phyloP scores from a whole-genome alignment of 352 stramenopile genomes.

The Sclerospora graminicola region DNA sequence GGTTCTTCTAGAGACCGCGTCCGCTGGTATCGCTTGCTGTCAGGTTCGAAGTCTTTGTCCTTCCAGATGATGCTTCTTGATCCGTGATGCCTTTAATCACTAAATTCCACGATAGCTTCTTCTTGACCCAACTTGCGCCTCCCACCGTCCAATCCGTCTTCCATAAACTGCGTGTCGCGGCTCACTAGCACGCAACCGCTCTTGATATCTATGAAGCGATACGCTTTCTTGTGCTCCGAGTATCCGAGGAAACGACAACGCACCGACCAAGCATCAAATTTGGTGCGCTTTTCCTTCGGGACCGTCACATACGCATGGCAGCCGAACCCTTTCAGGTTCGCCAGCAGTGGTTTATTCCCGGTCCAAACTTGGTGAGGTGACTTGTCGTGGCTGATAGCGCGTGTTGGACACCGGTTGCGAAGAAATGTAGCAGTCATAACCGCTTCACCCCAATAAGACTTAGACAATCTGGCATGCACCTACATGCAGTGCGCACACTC shows the following conservation, averaged over 20 bases:
- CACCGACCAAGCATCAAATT: constrained; percentile 1
- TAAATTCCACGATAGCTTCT: background rate
- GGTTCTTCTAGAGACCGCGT: background rate
- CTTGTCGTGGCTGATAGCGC: background rate
- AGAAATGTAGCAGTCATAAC: constrained; percentile 3
- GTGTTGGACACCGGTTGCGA: constrained; percentile 2
- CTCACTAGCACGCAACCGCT: background rate
- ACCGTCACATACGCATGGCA: background rate
- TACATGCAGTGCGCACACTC: constrained; percentile 1
- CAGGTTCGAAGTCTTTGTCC: background rate
- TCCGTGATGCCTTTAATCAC: background rate
- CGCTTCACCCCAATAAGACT: constrained; percentile 1
- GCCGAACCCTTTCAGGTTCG: constrained; percentile 1
- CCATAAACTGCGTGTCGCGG: background rate
- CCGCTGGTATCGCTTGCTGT: background rate
- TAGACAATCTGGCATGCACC: constrained; percentile 2
- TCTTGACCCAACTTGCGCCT: background rate
- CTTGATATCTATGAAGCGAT: background rate
- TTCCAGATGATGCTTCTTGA: background rate
- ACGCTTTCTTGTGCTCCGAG: background rate
- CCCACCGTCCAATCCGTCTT: background rate
- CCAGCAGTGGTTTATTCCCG: background rate
- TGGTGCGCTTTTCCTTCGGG: constrained; percentile 1
- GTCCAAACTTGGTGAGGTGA: background rate
- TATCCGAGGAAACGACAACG: constrained; percentile 1